phyloP scores from a whole-genome alignment of 2,329 filamentous ascomycete genomes.

The Monosporascus sp. region DNA sequence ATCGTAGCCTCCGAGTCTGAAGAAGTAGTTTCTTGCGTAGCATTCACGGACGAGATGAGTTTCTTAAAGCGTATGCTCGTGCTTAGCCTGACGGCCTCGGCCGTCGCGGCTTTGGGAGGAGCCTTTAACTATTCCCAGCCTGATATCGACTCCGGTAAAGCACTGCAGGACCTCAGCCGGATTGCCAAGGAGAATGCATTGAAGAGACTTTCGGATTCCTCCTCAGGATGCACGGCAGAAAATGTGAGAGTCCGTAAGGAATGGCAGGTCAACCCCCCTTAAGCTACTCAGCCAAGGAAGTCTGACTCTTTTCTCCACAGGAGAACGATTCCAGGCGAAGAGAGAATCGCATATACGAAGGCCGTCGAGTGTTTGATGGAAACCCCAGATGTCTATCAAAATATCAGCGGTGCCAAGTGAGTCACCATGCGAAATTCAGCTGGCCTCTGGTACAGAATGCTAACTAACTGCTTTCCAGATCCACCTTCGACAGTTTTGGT shows the following conservation, averaged over 20 bases:
- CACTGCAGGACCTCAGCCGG: constrained; percentile 18
- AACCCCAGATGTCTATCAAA: constrained; percentile 18
- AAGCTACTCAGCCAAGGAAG: not conserved
- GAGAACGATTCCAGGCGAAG: constrained; percentile 20
- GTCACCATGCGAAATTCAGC: not conserved
- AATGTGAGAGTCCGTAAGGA: constrained; percentile 25
- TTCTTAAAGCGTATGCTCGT: not conserved
- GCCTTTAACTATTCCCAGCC: constrained; percentile 9
- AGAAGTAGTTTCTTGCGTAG: not conserved
- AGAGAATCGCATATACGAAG: constrained; percentile 20
- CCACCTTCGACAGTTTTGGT: constrained; percentile 26
- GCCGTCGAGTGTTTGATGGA: constrained; percentile 26
- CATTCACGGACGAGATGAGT: not conserved
- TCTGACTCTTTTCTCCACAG: constrained; percentile 9
- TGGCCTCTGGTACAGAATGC: not conserved
- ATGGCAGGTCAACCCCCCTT: constrained; percentile 15
- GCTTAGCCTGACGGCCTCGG: not conserved
- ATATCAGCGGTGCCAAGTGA: constrained; percentile 24
- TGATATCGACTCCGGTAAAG: constrained; percentile 24
- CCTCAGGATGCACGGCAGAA: constrained; percentile 20
- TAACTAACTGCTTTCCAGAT: constrained; percentile 5
- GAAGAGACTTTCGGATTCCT: constrained; percentile 14
- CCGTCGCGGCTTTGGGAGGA: not conserved
- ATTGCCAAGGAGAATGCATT: constrained; percentile 20
- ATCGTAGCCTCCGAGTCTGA: no score